phyloP scores from a whole-genome alignment of 78 protist genomes.

The Guillardia theta region DNA sequence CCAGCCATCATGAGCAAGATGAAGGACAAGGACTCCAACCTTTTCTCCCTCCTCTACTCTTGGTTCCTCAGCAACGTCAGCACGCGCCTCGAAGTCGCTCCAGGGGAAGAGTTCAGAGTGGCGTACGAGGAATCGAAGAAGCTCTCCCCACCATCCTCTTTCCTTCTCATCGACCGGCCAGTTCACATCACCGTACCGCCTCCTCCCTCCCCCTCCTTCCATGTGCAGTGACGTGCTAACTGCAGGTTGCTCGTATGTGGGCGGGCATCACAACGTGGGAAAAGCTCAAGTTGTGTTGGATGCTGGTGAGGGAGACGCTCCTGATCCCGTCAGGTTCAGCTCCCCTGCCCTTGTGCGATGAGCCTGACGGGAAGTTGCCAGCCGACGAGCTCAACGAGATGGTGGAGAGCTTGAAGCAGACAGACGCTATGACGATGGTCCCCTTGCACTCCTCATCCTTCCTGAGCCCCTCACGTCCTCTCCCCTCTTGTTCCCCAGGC shows the following conservation, averaged over 20 bases:
- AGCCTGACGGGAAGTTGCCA: too few relatives aligned
- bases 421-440: too few relatives aligned
- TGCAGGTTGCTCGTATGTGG: background rate
- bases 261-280: background rate
- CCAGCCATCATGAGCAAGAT: background rate
- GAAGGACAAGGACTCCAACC: background rate
- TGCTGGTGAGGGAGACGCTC: background rate
- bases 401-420: too few relatives aligned
- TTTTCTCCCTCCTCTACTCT: background rate
- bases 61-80: background rate
- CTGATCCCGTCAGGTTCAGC: too few relatives aligned
- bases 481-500: too few relatives aligned
- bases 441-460: too few relatives aligned
- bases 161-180: background rate
- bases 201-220: background rate
- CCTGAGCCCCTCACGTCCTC: too few relatives aligned
- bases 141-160: background rate
- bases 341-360: too few relatives aligned
- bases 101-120: background rate
- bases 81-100: background rate
- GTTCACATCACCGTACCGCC: background rate
- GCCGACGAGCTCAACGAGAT: too few relatives aligned
- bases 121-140: background rate
- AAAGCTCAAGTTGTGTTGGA: background rate
- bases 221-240: background rate